These are phyloP conservation scores for Agarophyton chilense DNA, from an alignment of 23 red algal species.

Conservation along the genomic window DNA sequence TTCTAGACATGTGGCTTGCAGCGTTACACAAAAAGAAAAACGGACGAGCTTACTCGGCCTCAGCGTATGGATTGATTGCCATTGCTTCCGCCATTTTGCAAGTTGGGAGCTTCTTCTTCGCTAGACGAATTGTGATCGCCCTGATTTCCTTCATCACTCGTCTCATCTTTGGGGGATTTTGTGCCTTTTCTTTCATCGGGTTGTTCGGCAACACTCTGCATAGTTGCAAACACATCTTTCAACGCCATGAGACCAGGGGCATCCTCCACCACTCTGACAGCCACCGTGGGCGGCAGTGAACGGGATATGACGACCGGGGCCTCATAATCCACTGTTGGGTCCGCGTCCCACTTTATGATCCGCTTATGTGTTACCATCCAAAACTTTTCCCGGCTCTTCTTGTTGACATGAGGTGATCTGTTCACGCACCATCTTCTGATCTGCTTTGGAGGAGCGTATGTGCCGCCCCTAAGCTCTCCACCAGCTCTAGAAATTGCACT, in stretches of 20 bases:
- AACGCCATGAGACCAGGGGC: constrained; percentile 46
- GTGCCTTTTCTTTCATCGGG: neutral
- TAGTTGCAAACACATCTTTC: constrained; percentile 36
- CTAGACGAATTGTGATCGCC: neutral
- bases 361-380: constrained; percentile 62
- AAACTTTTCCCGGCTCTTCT: constrained; percentile 83
- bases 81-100: no score
- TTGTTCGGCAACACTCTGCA: constrained; percentile 3
- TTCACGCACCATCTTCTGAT: constrained; percentile 74
- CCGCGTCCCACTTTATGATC: constrained; percentile 60
- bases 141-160: neutral
- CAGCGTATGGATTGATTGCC: no score
- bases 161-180: neutral
- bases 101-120: neutral
- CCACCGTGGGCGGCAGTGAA: constrained; percentile 57
- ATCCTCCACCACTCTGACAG: constrained; percentile 45
- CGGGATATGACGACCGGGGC: constrained; percentile 42
- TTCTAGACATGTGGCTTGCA: no score
- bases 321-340: constrained; percentile 32
- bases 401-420: constrained; percentile 84
- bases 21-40: no score
- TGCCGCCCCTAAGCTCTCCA: constrained; percentile 43
- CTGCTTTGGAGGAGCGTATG: constrained; percentile 49
- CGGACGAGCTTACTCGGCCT: no score
- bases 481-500: constrained; percentile 61